Evolutionary conservation across 2,329 filamentous ascomycete genomes (phyloP).

Genomic region (Blastomyces gilchristii): DNA sequence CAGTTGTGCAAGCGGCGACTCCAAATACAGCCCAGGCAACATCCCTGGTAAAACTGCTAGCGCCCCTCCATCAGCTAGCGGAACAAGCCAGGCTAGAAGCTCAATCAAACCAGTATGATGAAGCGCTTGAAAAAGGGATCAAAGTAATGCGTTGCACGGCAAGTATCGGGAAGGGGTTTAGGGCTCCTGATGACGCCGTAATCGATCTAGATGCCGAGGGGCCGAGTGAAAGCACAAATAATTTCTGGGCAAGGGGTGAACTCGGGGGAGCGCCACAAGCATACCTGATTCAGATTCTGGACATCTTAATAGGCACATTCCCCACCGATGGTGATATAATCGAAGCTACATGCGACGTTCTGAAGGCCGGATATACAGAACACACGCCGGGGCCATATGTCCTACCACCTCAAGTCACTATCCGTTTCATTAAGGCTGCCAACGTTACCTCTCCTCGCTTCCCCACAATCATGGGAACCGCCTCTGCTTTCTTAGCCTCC

Average conservation of each 20-base stretch:
- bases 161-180: conserved; percentile 33
- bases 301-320: conserved; percentile 32
- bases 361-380: conserved; percentile 39
- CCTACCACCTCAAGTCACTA: conserved; percentile 32
- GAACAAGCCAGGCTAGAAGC: conserved; percentile 26
- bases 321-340: conserved; percentile 34
- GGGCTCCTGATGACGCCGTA: conserved; percentile 28
- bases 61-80: conserved; percentile 29
- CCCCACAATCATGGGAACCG: conserved; percentile 34
- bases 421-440: conserved; percentile 33
- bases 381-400: conserved; percentile 33
- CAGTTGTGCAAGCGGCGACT: conserved; percentile 34
- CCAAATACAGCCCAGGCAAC: conserved; percentile 32
- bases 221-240: conserved; percentile 22
- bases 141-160: conserved; percentile 32
- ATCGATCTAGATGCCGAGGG: conserved; percentile 24
- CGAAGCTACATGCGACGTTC: conserved; percentile 37
- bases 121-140: conserved; percentile 26
- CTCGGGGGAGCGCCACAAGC: conserved; percentile 25
- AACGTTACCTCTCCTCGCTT: conserved; percentile 21
- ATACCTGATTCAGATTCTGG: conserved; percentile 32
- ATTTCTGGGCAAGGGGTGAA: conserved; percentile 30
- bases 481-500: conserved; percentile 38
- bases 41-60: conserved; percentile 30
- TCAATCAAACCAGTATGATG: conserved; percentile 23